Percentiles rank a stretch among this genome's conserved stretches.
phyloP scores from a whole-genome alignment of 805 yeast genomes.

The Candida ulmi region DNA sequence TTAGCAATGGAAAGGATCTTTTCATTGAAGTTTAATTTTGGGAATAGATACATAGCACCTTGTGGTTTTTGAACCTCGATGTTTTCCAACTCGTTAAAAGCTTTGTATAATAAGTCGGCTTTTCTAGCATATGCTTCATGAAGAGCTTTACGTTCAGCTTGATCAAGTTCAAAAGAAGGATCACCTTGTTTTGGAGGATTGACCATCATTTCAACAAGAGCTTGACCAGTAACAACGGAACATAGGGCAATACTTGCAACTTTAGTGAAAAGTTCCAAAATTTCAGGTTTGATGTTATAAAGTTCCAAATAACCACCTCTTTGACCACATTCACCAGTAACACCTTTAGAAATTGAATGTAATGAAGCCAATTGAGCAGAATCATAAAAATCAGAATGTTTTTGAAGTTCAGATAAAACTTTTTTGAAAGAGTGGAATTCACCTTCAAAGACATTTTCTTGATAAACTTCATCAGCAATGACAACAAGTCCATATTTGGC shows the following conservation, averaged over 20 bases:
- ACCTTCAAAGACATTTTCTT: constrained; percentile 81
- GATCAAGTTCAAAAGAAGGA: constrained; percentile 63
- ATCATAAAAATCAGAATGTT: constrained; percentile 48
- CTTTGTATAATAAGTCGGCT: constrained; percentile 57
- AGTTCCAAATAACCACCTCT: constrained; percentile 98
- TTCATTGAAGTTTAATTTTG: constrained; percentile 60
- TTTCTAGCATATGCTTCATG: constrained; percentile 58
- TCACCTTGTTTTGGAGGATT: constrained; percentile 84
- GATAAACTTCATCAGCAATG: constrained; percentile 97
- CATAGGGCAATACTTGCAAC: constrained; percentile 88
- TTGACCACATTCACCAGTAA: constrained; percentile 98
- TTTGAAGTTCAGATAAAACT: constrained; percentile 62
- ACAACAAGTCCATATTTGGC: constrained; percentile 80
- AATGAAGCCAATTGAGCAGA: constrained; percentile 86
- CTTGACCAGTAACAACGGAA: constrained; percentile 94
- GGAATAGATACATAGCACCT: constrained; percentile 98
- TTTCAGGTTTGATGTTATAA: constrained; percentile 69
- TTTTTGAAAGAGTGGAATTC: constrained; percentile 81
- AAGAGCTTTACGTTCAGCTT: constrained; percentile 55
- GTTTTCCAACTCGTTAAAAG: constrained; percentile 76
- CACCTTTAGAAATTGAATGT: constrained; percentile 98
- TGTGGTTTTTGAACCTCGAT: constrained; percentile 83
- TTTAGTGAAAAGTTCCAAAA: constrained; percentile 68
- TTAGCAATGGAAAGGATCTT: constrained; percentile 60
- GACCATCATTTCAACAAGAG: constrained; percentile 86